Base-by-base conservation (phyloP, 306 rosid genomes). In the Betula pendula region DNA sequence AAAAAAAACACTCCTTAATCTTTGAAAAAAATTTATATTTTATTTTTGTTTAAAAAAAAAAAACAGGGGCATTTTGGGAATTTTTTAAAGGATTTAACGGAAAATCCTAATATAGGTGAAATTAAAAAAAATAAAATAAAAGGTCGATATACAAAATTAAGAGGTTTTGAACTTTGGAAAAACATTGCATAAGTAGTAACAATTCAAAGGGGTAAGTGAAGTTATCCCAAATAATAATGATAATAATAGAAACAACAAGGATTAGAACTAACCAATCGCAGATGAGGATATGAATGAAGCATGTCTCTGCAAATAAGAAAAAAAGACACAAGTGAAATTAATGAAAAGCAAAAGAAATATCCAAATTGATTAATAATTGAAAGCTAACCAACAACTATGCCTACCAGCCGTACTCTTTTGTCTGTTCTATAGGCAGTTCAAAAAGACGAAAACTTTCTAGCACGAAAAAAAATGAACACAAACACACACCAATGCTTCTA, bases 191-290 rank as follows among this genome's bases (percentile, higher is more conserved):
- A n/a, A n/a, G n/a, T n/a, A n/a, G n/a, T n/a, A n/a, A n/a, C n/a
- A n/a, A n/a, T n/a, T n/a, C n/a, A n/a, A n/a, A n/a, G n/a, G n/a
- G n/a, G n/a, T n/a, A n/a, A n/a, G n/a, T n/a, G n/a, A n/a, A n/a
- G n/a, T n/a, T n/a, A n/a, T n/a, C n/a, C n/a, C n/a, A n/a, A n/a
- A n/a, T n/a, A n/a, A n/a, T 0, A 2, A 52, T 8, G 24, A 51
- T 51, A 20, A 52, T 17, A 52, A n/a, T 7, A 52, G 1, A 52
- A 19, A 8, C 48, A n/a, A 25, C 14, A 63, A 5, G 62, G 51
- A 73, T 72, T 75, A 73, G 55, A 88, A 86, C 98, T 84, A 68
- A 95, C 99, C 99, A 95, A 86, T 13, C 81, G 96, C 76, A 95
- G 82, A 53, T 85, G 85, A 60, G 96, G 96, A 82, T 76, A 69